A percentile compares a stretch with the other conserved stretches of the same genome.
Evolutionary conservation across 23 red algal species (phyloP).

Genomic region (Gracilaria gracilis): DNA sequence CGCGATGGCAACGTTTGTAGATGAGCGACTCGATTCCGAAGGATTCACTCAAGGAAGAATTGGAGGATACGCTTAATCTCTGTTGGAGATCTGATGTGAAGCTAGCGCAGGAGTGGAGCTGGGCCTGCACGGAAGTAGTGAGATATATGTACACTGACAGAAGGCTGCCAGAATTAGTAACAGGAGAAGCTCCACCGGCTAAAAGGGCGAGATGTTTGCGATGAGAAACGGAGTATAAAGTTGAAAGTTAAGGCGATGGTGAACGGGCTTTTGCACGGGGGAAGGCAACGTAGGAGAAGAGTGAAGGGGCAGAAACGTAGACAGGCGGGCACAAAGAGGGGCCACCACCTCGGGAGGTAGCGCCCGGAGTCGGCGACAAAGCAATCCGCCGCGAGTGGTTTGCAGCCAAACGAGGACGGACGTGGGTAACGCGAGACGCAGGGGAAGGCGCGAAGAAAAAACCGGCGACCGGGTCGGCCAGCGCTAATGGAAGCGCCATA

Average conservation of each 20-base stretch:
- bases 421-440: background rate
- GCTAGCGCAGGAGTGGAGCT: background rate
- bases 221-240: background rate
- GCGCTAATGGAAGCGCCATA: conserved; percentile 15
- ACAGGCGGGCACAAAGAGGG: background rate
- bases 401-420: background rate
- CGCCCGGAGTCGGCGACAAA: background rate
- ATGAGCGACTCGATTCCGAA: background rate
- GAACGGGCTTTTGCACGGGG: background rate
- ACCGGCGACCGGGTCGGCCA: background rate
- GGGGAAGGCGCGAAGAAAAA: background rate
- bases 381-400: background rate
- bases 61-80: background rate
- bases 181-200: background rate
- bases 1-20: background rate
- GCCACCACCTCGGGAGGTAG: conserved; percentile 2
- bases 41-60: background rate
- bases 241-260: conserved; percentile 3
- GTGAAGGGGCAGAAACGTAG: background rate
- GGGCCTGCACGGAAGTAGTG: background rate
- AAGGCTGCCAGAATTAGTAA: conserved; percentile 7
- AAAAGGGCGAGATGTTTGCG: background rate
- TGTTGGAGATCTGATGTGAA: conserved; percentile 10
- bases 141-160: conserved; percentile 28
- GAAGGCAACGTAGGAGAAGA: background rate